phyloP scores from a whole-genome alignment of 768 basidiomycete species.

The Mycena latifolia region DNA sequence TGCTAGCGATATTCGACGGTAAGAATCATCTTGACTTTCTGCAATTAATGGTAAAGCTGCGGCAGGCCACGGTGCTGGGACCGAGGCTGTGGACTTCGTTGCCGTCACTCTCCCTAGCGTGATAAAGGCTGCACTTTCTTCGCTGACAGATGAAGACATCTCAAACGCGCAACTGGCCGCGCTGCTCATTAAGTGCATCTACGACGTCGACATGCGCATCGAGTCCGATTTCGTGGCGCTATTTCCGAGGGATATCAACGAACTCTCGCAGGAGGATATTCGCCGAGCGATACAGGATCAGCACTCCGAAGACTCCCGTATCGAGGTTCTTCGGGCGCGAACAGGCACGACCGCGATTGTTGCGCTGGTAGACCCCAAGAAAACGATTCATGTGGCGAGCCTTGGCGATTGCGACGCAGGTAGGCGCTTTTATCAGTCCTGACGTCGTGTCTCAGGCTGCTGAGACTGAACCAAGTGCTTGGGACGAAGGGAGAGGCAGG shows the following conservation, averaged over 20 bases:
- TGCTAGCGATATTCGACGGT: conserved; percentile 31
- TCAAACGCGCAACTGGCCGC: neutral
- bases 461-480: conserved; percentile 6
- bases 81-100: conserved; percentile 28
- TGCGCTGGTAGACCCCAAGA: conserved; percentile 32
- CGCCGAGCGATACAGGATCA: neutral
- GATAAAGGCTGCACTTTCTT: conserved; percentile 10
- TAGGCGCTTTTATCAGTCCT: neutral
- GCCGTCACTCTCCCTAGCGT: neutral
- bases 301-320: conserved; percentile 14
- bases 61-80: conserved; percentile 28
- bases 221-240: conserved; percentile 8
- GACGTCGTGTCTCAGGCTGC: neutral
- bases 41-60: too few species aligned
- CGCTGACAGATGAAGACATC: neutral
- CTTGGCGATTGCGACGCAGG: conserved; percentile 35
- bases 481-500: neutral
- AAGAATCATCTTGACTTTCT: neutral
- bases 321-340: conserved; percentile 24
- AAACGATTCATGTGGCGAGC: too few species aligned
- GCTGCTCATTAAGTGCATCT: conserved; percentile 3
- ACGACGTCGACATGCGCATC: conserved; percentile 24
- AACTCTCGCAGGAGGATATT: conserved; percentile 22
- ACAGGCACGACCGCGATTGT: conserved; percentile 32
- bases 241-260: neutral